Base-by-base conservation (phyloP, 257 asterid genomes). In the Prunella vulgaris region DNA sequence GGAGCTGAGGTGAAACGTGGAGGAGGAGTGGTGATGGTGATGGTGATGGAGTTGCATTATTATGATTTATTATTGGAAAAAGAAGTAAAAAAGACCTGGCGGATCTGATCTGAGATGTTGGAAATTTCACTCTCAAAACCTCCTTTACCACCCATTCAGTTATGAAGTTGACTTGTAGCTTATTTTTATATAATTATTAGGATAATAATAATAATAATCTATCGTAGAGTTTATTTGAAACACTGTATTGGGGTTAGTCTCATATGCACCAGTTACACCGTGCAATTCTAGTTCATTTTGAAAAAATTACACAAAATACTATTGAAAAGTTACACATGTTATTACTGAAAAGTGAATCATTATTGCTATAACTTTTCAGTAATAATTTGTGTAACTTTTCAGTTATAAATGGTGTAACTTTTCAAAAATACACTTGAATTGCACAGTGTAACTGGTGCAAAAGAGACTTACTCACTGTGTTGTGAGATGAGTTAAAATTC, bases 131-230 rank as follows among this genome's bases (percentile, higher is more conserved):
- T 57, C 66, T 48, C 71, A 5, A 38, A 58, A 64, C 56, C n/a
- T n/a, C n/a, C n/a, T n/a, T n/a, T n/a, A n/a, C n/a, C 40, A n/a
- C 51, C 52, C 70, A n/a, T 52, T 60, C 38, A 22, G 32, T 13
- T 70, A 60, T 12, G 10, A 46, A 64, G 73, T 76, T 76, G 80
- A 76, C 80, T 27, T 20, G n/a, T 67, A 15, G 25, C 35, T 64
- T 15, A 46, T 63, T 54, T 46, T 12, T 22, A 21, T 48, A 5
- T 40, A 24, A n/a, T n/a, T n/a, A n/a, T n/a, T n/a, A n/a, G n/a
- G n/a, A n/a, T n/a, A n/a, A n/a, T n/a, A n/a, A n/a, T n/a, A n/a
- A n/a, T n/a, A n/a, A n/a, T n/a, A n/a, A n/a, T n/a, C n/a, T 25
- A 18, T 2, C 13, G 18, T 6, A 32, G 5, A 32, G 12, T 2